Base-by-base conservation (phyloP, 495 filamentous ascomycete genomes). In the Trichoderma asperelloides region DNA sequence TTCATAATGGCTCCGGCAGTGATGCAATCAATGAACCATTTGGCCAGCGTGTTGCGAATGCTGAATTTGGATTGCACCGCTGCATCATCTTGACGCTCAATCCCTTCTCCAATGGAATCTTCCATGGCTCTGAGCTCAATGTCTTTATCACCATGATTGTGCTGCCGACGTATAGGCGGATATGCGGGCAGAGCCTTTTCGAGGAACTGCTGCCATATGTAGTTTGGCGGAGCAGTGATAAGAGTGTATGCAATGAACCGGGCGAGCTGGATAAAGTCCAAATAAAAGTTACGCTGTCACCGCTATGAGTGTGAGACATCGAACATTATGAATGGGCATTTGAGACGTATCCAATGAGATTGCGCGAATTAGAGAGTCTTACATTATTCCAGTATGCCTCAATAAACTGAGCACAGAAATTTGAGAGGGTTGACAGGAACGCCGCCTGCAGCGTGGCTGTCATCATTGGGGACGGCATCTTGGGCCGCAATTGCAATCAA, bases 221-320 rank as follows among this genome's bases (percentile, higher is more conserved):
- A 90, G 78, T 98, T 98, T 27, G 91, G 89, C 3, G 95, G 94
- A 16, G 89, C 87, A 71, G 84, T 89, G 65, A 97, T 70, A 41
- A 91, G 74, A 63, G 87, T 83, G 79, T 88, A 97, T 63, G 91
- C 73, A 65, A 90, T 74, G 77, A 96, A 97, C 74, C 93, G 90
- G 71, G 93, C 74, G 63, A 96, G 75, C 0, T 88, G 86, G 18
- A 80, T 72, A 66, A 75, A 78, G 77, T 92, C 84, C 68, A 96
- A 73, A 15, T 75, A 69, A 45, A 85, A 72, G 23, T 84, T 75
- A 63, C 66, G 77, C 86, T 90, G 71, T 60, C 49, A 55, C 1
- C 7, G 49, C 1, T n/a, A 7, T 27, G 8, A 67, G 47, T n/a
- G 7, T 69, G 25, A 63, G 43, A 18, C 57, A 41, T 64, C n/a